Evolutionary conservation across 352 stramenopile species (phyloP), one percentile per base, ranked within the genome.

Genomic region (Phytophthora pisi): DNA sequence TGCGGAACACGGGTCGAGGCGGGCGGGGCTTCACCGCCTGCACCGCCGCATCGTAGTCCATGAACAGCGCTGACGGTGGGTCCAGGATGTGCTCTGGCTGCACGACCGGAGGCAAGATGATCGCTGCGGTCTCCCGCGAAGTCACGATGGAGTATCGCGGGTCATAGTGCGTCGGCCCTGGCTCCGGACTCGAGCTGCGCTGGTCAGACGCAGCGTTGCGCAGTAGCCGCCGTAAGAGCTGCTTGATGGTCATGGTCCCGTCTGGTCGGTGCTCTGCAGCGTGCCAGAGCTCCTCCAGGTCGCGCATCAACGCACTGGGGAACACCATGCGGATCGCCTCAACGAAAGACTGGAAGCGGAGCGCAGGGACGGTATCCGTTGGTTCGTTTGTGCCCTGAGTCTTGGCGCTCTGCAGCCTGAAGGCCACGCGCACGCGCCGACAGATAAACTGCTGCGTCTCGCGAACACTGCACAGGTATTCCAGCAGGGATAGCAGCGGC

Each of bases 121-220:
- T 42, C 0, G 82, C 70, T 31, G 72, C 57, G 0, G 72, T 49
- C 0, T 78, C 57, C 0, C 77, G 77, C 10, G 81, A 73, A 53
- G 82, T 76, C 9, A 87, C 71, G 0, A 84, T 50, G 11, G 50
- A 34, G 60, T 86, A 91, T 38, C 74, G 70, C 3, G 86, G 86
- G 13, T 69, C 68, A 62, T 94, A 94, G 64, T 92, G 84, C 6
- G 84, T 84, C 28, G 84, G 86, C 1, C 86, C 86, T 2, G 84
- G 86, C 49, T 93, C 77, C 0, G 86, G 83, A 63, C 83, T 93
- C 0, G 49, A 63, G 3, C 72, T 76, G 0, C 83, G 81, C n/a
- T 69, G 52, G 15, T 72, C 54, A 3, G 56, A 47, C 10, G 20
- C 26, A 11, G 20, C 43, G 47, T 69, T 58, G 3, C 69, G 69